A percentile compares a stretch with the other conserved stretches of the same genome.
Evolutionary conservation across 352 stramenopile species (phyloP).

Genomic region (Globisporangium takayamanum): DNA sequence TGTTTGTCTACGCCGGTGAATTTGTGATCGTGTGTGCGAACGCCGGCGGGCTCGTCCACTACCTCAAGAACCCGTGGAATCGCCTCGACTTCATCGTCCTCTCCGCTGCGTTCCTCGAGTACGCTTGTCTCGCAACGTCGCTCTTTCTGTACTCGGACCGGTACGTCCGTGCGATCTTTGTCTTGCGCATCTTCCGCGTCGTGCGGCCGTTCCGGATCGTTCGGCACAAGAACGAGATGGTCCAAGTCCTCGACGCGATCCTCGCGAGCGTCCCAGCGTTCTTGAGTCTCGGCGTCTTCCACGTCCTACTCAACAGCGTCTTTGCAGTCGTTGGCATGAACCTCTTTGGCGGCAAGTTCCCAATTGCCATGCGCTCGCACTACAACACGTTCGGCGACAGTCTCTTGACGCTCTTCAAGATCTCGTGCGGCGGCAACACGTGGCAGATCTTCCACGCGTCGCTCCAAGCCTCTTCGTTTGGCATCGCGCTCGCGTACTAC

Average conservation of each 20-base stretch:
- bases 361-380: conserved; percentile 55
- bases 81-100: conserved; percentile 71
- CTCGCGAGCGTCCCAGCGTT: conserved; percentile 63
- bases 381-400: conserved; percentile 83
- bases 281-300: conserved; percentile 50
- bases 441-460: conserved; percentile 80
- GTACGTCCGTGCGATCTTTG: conserved; percentile 66
- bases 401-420: conserved; percentile 83
- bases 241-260: conserved; percentile 66
- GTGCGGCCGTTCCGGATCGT: conserved; percentile 71
- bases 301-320: conserved; percentile 61
- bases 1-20: conserved; percentile 63
- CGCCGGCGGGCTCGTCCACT: conserved; percentile 47
- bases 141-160: conserved; percentile 59
- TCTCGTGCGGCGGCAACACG: conserved; percentile 72
- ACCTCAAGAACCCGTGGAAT: conserved; percentile 80
- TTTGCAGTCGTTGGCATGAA: conserved; percentile 85
- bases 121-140: conserved; percentile 47
- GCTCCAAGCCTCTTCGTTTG: conserved; percentile 48
- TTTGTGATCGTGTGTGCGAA: conserved; percentile 57
- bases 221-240: conserved; percentile 66
- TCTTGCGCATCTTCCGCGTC: conserved; percentile 73
- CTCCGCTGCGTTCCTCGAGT: conserved; percentile 56
- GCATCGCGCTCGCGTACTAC: conserved; percentile 61
- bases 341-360: conserved; percentile 73